Conservation (phyloP, 2,329 filamentous ascomycete genomes). For the Phialemonium atrogriseum region DNA sequence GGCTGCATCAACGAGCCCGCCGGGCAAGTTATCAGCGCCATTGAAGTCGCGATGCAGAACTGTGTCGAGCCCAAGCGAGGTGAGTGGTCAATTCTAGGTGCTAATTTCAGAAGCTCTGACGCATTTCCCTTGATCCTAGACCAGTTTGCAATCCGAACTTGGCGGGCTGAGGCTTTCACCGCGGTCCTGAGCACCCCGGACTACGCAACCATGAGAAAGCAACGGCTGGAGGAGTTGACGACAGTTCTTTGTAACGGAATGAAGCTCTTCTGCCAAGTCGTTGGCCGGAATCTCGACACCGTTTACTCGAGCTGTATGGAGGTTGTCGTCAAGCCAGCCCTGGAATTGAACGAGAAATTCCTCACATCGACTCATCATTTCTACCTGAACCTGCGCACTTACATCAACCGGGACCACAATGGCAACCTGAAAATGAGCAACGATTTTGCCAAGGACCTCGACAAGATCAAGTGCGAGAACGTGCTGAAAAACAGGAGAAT, state of each 20-base stretch:
- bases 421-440: slow-evolving; percentile 17
- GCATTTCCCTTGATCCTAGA: slow-evolving; percentile 14
- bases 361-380: slow-evolving; percentile 28
- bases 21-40: slow-evolving; percentile 21
- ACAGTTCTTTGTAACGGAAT: slow-evolving; percentile 19
- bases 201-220: slow-evolving; percentile 17
- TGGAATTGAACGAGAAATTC: slow-evolving; percentile 29
- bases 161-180: slow-evolving; percentile 28
- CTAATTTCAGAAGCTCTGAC: not conserved
- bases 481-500: slow-evolving; percentile 26
- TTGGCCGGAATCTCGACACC: slow-evolving; percentile 13
- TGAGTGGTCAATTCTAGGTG: slow-evolving; percentile 7
- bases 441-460: slow-evolving; percentile 22
- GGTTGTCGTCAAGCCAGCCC: slow-evolving; percentile 24
- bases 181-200: slow-evolving; percentile 22
- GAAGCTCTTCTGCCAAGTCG: slow-evolving; percentile 18
- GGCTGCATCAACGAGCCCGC: no score
- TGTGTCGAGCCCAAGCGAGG: slow-evolving; percentile 28
- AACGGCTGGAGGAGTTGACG: slow-evolving; percentile 17
- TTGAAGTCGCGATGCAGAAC: slow-evolving; percentile 25
- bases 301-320: slow-evolving; percentile 17
- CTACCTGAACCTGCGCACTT: slow-evolving; percentile 24
- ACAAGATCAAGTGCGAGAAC: slow-evolving; percentile 25
- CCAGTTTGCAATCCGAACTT: slow-evolving; percentile 26
- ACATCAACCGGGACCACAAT: slow-evolving; percentile 15